Evolutionary conservation across 352 stramenopile genomes (phyloP), one percentile per base, ranked within the genome.

Genomic region (Pythium plurisporium): DNA sequence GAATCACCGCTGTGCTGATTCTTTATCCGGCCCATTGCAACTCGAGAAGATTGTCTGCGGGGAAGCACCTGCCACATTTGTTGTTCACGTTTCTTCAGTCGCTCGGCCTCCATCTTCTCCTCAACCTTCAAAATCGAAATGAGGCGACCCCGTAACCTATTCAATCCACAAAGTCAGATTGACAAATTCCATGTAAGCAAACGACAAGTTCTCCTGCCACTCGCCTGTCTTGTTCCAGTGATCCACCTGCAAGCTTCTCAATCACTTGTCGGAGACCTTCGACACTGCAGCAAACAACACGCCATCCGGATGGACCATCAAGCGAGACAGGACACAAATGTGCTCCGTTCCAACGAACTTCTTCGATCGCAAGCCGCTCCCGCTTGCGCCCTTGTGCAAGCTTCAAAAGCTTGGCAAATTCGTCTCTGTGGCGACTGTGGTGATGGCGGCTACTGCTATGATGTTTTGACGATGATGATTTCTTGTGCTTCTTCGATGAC

Each of bases 71-170:
- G 83, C 79, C 78, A 93, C 9, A 72, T 65, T 10, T 70, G 74
- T 14, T 89, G 60, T 45, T 91, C 79, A 37, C 84, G 80, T 46
- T 89, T 82, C 50, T 88, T 89, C 10, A 68, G 58, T 19, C 74
- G 59, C 61, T 91, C 63, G 19, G 82, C 65, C 29, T 91, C 74
- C 22, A 81, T 55, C 44, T 84, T 87, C 49, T 93, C 82, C 65
- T 91, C 73, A 20, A 69, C 67, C 59, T 95, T 95, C 29, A 91
- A 42, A 47, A 95, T 87, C 47, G 74, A 74, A 41, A 93, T 93
- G 27, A 95, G 57, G 3, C 76, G 69, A 49, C 85, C 80, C 60
- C 76, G 70, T 15, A 95, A 50, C 54, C 82, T 84, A 49, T 15
- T 12, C 10, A 44, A 30, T 36, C 9, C n/a, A 20, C 15, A 4